Evolutionary conservation across 179 eudicot genomes (phyloP), one percentile per base, ranked within the genome.

Genomic region (Monotropa hypopitys): DNA sequence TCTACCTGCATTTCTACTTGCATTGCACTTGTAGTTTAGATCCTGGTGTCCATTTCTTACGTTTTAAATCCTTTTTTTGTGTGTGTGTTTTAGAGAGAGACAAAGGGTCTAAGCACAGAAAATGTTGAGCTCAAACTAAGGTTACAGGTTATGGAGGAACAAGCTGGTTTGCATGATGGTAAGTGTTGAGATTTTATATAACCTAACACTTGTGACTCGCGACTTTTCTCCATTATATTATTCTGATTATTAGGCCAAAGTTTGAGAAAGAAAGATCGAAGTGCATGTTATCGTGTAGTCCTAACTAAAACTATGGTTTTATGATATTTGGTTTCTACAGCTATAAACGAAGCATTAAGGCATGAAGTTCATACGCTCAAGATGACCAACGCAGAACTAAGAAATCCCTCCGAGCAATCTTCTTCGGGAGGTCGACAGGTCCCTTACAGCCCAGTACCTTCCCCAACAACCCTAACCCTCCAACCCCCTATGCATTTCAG

Each of bases 131-230:
- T 90, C 72, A 88, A 89, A 82, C 84, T 87, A n/a, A 89, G 87
- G 32, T 80, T 90, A 56, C 94, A 87, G 59, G 82, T 85, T 40
- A 86, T 89, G 90, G 92, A 87, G 80, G 86, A 87, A 68, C 91
- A 90, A 78, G 93, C 93, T 72, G 91, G 87, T 47, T 82, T 90
- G 78, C 88, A 89, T 6, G 91, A 88, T 74, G 90, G 93, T 88
- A 78, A 75, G 78, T 75, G 72, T 43, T n/a, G 47, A 32, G 21
- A 46, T 42, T 43, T 18, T 65, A 32, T 5, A 5, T 11, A 26
- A n/a, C n/a, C n/a, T n/a, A n/a, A n/a, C n/a, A n/a, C n/a, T n/a
- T n/a, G n/a, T n/a, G n/a, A n/a, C n/a, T n/a, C n/a, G n/a, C n/a
- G n/a, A 18, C 3, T n/a, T 57, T 57, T 23, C 30, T 57, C 63